Conservation (phyloP, 352 stramenopile species). For the Elongisporangium prolatum region DNA sequence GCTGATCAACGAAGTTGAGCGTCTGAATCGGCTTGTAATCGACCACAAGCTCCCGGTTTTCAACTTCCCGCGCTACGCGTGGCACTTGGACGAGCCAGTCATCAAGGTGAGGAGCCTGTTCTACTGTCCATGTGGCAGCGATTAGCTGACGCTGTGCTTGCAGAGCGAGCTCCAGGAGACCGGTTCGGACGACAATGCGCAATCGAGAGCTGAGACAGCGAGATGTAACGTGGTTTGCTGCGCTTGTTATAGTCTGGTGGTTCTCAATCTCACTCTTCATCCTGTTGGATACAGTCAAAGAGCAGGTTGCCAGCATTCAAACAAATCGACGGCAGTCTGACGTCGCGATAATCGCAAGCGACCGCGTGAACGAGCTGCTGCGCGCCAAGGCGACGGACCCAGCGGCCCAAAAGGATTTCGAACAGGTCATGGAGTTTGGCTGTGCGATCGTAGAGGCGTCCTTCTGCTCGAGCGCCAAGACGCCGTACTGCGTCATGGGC, state of each 20-base stretch:
- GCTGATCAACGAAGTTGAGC: constrained; percentile 18
- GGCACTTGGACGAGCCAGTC: constrained; percentile 24
- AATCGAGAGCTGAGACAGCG: not conserved
- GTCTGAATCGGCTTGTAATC: constrained; percentile 24
- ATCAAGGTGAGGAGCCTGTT: constrained; percentile 21
- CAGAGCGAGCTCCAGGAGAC: not conserved
- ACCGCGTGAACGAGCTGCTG: constrained; percentile 31
- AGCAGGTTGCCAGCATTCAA: not conserved
- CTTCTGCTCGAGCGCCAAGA: constrained; percentile 48
- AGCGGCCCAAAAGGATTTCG: constrained; percentile 24
- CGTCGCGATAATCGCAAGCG: not conserved
- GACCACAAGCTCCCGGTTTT: constrained; percentile 25
- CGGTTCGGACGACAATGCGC: not conserved
- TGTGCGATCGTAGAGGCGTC: constrained; percentile 58
- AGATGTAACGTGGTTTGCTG: not conserved
- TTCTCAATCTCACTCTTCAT: not conserved
- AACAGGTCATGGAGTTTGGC: constrained; percentile 34
- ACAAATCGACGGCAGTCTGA: not conserved
- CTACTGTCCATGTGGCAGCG: not conserved
- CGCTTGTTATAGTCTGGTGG: not conserved
- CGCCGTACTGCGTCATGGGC: constrained; percentile 39
- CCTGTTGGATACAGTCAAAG: not conserved
- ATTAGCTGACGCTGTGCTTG: no score
- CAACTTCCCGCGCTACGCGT: constrained; percentile 32
- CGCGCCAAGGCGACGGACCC: constrained; percentile 10